Evolutionary conservation across 2,329 filamentous ascomycete species (phyloP).

Genomic region (Hyphodiscus sp.): DNA sequence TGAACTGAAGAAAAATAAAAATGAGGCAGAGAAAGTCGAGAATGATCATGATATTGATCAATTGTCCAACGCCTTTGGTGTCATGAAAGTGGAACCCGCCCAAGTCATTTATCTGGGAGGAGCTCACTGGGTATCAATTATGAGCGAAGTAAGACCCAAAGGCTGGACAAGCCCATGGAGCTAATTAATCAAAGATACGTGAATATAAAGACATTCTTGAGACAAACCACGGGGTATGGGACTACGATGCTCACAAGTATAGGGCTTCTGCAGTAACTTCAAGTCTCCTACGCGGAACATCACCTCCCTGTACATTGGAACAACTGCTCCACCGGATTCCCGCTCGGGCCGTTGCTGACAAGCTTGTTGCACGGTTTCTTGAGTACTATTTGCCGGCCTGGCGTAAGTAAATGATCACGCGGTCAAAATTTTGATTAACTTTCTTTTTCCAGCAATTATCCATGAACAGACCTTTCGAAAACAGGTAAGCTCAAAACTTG

Average conservation of each 20-base stretch:
- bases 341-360: slow-evolving; percentile 1
- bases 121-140: slow-evolving; percentile 12
- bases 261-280: not conserved
- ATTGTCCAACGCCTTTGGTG: slow-evolving; percentile 5
- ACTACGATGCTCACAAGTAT: slow-evolving; percentile 3
- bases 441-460: slow-evolving; percentile 2
- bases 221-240: slow-evolving; percentile 3
- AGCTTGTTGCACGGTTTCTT: slow-evolving; percentile 10
- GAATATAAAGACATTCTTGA: slow-evolving; percentile 6
- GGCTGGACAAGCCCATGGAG: not conserved
- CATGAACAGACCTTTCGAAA: slow-evolving; percentile 12
- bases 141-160: slow-evolving; percentile 7
- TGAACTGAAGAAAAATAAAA: not conserved
- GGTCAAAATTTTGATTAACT: not conserved
- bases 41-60: slow-evolving; percentile 1
- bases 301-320: slow-evolving; percentile 2
- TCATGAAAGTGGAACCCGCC: slow-evolving; percentile 11
- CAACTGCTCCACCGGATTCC: slow-evolving; percentile 7
- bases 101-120: slow-evolving; percentile 8
- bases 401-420: not conserved
- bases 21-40: not conserved
- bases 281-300: slow-evolving; percentile 8
- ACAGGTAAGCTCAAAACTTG: slow-evolving; percentile 4
- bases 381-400: not conserved
- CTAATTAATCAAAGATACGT: slow-evolving; percentile 3